Evolutionary conservation across 345 rosid genomes (phyloP), one percentile per base, ranked within the genome.

Genomic region (rapeseed (Brassica napus)): DNA sequence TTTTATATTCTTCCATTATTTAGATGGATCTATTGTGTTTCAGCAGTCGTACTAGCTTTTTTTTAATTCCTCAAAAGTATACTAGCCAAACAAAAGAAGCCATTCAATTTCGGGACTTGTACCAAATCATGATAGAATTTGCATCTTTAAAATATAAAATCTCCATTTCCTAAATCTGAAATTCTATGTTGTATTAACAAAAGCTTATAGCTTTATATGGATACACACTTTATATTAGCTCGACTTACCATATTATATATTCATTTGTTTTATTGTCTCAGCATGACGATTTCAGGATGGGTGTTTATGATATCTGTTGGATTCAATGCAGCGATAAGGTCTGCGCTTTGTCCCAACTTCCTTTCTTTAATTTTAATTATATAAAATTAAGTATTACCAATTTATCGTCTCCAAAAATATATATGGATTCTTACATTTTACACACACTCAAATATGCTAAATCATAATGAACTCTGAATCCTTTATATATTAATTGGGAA

Each of bases 271-370:
- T 76, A 37, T 6, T 23, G 42, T 60, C 75, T 81, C 87, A 88
- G 91, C 86, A 86, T 86, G 88, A 82, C 91, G 1, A 58, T 88
- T 16, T 21, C 81, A 30, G 91, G 91, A 28, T 86, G 86, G 86
- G 85, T 87, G 42, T 84, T 87, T 75, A 90, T 88, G 92, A 82
- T 90, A 72, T 83, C 91, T 0, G 94, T 88, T 28, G 91, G 94
- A 8, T 86, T 90, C 69, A 88, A 90, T 42, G 89, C 92, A 16
- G 91, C 94, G 0, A 90, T 88, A 67, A 88, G 92, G 89, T 88
- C 16, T 30, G 82, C 28, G 81, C 28, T 16, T 57, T 7, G 2
- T 26, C 39, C 18, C 63, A 74, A 28, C 47, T 30, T 32, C 4
- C 15, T 32, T 70, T 55, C 31, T 31, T 14, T 23, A 15, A 31